phyloP scores from a whole-genome alignment of 768 basidiomycete genomes.

The Gyrodon lividus region DNA sequence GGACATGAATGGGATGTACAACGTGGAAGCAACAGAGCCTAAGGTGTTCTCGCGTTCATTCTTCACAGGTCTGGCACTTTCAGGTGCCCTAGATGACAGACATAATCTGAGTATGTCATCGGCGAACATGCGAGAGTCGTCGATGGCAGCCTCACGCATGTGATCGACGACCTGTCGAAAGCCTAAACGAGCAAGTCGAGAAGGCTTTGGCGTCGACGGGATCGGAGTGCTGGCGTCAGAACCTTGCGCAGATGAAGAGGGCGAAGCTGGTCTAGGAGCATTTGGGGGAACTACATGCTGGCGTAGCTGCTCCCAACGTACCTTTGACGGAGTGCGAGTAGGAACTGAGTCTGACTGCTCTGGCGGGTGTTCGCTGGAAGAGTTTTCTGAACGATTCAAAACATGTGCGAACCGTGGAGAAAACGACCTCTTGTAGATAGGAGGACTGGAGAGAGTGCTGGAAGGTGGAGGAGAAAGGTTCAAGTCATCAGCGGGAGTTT shows the following conservation, averaged over 20 bases:
- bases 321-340: conserved; percentile 34
- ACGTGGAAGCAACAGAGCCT: conserved; percentile 33
- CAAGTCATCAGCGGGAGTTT: not conserved
- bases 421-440: conserved; percentile 8
- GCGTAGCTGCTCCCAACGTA: conserved; percentile 55
- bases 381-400: conserved; percentile 3
- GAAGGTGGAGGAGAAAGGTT: not conserved
- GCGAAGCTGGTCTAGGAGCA: conserved; percentile 21
- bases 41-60: conserved; percentile 30
- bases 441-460: not conserved
- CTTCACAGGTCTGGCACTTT: conserved; percentile 25
- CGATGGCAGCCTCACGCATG: conserved; percentile 48
- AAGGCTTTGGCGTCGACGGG: conserved; percentile 48
- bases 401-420: conserved; percentile 7
- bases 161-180: conserved; percentile 68
- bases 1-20: conserved; percentile 44
- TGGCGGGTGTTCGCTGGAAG: not conserved
- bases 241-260: conserved; percentile 10
- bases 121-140: conserved; percentile 50
- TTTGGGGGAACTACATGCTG: conserved; percentile 47
- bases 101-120: conserved; percentile 59
- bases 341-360: conserved; percentile 1
- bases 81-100: conserved; percentile 49
- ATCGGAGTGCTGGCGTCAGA: conserved; percentile 12
- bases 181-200: conserved; percentile 48